Conservation (phyloP, 805 yeast genomes). For the Candida awuae region DNA sequence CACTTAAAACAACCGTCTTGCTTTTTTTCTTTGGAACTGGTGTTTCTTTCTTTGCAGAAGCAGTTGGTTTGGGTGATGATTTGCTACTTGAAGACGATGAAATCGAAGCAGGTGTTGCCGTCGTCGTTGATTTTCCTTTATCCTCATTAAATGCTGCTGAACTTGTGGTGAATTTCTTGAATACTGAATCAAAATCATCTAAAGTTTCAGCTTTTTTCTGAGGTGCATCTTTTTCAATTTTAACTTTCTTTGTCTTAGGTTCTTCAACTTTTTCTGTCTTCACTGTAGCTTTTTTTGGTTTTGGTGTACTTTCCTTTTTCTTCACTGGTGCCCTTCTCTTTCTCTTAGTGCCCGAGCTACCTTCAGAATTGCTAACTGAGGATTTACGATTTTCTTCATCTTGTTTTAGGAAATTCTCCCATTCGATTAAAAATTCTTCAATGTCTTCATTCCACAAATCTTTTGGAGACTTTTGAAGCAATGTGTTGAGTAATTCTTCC, state of each 20-base stretch:
- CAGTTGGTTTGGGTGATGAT: no score
- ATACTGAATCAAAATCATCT: slow-evolving; percentile 10
- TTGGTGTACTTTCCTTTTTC: slow-evolving; percentile 51
- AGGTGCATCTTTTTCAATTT: slow-evolving; percentile 10
- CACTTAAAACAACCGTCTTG: not conserved
- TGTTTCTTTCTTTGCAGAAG: not conserved
- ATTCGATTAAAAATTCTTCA: slow-evolving; percentile 59
- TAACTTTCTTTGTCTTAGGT: slow-evolving; percentile 32
- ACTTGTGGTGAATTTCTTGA: slow-evolving; percentile 5
- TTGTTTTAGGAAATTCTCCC: slow-evolving; percentile 57
- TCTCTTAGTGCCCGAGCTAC: slow-evolving; percentile 30
- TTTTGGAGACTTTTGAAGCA: slow-evolving; percentile 66
- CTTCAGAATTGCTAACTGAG: slow-evolving; percentile 37
- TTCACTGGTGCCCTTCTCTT: slow-evolving; percentile 22
- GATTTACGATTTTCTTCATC: slow-evolving; percentile 56
- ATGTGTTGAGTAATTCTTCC: slow-evolving; percentile 58
- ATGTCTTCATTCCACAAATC: slow-evolving; percentile 85
- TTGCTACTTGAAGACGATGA: not conserved
- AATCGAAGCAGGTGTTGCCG: slow-evolving; percentile 7
- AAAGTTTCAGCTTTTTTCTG: slow-evolving; percentile 13
- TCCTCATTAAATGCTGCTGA: slow-evolving; percentile 5
- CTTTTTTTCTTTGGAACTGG: not conserved
- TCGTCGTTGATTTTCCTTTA: slow-evolving; percentile 4
- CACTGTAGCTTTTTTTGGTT: slow-evolving; percentile 31
- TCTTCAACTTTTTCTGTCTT: slow-evolving; percentile 24